These are phyloP conservation scores for Xylariaceae sp. DNA, from an alignment of 2,329 filamentous ascomycete species.

Conservation along the genomic window DNA sequence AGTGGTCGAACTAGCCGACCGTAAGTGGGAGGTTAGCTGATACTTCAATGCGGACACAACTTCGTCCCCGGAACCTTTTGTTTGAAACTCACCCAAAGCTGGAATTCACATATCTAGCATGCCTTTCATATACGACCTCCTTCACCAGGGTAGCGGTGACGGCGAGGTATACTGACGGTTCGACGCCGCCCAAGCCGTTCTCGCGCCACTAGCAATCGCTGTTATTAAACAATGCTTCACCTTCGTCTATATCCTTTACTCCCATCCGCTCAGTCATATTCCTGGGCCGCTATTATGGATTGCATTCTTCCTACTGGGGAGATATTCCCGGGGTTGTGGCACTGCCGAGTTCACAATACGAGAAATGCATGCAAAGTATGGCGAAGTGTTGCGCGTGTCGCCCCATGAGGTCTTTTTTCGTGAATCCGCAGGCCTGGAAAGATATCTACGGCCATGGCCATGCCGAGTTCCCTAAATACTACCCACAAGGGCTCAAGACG, in stretches of 20 bases:
- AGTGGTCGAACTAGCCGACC: too few species aligned
- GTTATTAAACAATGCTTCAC: not conserved
- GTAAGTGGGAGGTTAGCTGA: too few species aligned
- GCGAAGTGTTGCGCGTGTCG: constrained; percentile 33
- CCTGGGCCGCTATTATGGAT: constrained; percentile 25
- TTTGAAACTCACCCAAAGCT: not conserved
- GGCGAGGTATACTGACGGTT: not conserved
- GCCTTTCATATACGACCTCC: not conserved
- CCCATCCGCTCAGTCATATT: constrained; percentile 26
- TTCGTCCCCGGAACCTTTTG: too few species aligned
- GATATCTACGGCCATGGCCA: constrained; percentile 36
- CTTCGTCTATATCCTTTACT: constrained; percentile 27
- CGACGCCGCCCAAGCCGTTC: not conserved
- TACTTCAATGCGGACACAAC: too few species aligned
- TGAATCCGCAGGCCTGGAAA: constrained; percentile 32
- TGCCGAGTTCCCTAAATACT: constrained; percentile 25
- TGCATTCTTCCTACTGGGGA: constrained; percentile 20
- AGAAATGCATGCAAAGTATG: constrained; percentile 22
- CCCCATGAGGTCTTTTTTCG: constrained; percentile 35
- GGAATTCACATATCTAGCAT: not conserved
- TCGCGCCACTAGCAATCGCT: not conserved
- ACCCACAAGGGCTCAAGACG: constrained; percentile 21
- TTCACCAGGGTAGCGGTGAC: not conserved
- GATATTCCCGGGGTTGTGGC: constrained; percentile 18
- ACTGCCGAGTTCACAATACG: constrained; percentile 17